Percentiles rank a stretch among this genome's conserved stretches.
Evolutionary conservation across 2,329 filamentous ascomycete species (phyloP).

Genomic region (Arachnomyces sp.): DNA sequence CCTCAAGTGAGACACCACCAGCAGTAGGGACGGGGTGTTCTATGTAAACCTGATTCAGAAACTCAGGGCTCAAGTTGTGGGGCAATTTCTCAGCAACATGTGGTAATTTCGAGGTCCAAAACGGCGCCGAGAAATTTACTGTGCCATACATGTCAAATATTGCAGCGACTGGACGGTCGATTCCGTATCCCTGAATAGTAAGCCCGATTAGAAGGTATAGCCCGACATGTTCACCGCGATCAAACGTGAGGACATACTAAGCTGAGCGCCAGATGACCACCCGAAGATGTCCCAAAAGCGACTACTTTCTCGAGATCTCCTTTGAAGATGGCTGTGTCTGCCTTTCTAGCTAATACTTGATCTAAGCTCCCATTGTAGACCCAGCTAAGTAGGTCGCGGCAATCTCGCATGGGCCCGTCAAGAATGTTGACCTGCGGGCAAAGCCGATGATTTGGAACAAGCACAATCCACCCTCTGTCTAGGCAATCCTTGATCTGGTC

Average conservation of each 20-base stretch:
- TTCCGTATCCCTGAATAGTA: slow-evolving; percentile 33
- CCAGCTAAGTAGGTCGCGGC: slow-evolving; percentile 39
- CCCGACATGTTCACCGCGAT: neutral
- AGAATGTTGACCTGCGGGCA: slow-evolving; percentile 42
- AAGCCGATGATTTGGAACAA: slow-evolving; percentile 38
- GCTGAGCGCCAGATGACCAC: slow-evolving; percentile 40
- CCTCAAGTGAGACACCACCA: slow-evolving; percentile 37
- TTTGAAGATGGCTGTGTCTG: slow-evolving; percentile 7
- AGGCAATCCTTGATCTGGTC: slow-evolving; percentile 34
- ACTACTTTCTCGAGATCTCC: slow-evolving; percentile 31
- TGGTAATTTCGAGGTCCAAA: slow-evolving; percentile 30
- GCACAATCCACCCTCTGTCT: slow-evolving; percentile 31
- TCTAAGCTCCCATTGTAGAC: slow-evolving; percentile 28
- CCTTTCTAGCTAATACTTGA: slow-evolving; percentile 15
- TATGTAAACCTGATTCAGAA: slow-evolving; percentile 30
- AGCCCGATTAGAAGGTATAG: neutral
- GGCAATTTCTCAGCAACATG: slow-evolving; percentile 24
- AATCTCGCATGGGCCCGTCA: slow-evolving; percentile 42
- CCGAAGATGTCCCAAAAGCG: slow-evolving; percentile 43
- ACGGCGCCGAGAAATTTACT: slow-evolving; percentile 30
- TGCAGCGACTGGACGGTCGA: slow-evolving; percentile 29
- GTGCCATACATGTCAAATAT: slow-evolving; percentile 40
- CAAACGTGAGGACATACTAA: slow-evolving; percentile 25
- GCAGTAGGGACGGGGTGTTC: slow-evolving; percentile 30
- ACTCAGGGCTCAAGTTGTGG: slow-evolving; percentile 16